Evolutionary conservation across 2,329 filamentous ascomycete genomes (phyloP).

Genomic region (Cytospora piceae): DNA sequence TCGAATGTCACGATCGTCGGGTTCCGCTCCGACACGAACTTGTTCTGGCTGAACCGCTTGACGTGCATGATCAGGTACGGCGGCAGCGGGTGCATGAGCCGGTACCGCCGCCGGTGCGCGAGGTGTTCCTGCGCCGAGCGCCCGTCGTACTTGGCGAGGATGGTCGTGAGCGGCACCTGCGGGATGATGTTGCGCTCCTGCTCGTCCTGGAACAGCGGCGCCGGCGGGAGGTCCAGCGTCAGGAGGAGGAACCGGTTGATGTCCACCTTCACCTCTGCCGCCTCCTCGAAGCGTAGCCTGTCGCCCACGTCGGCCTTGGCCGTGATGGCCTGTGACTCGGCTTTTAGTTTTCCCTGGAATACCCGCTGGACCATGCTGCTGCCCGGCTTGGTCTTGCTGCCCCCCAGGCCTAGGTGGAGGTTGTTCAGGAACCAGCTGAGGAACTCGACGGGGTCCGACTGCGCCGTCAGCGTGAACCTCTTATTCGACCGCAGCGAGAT

Average conservation of each 20-base stretch:
- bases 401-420: constrained; percentile 87
- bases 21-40: constrained; percentile 94
- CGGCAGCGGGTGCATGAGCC: constrained; percentile 86
- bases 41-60: constrained; percentile 96
- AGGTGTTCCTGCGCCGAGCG: constrained; percentile 84
- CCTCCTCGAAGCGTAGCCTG: constrained; percentile 89
- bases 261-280: constrained; percentile 77
- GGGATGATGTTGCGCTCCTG: constrained; percentile 96
- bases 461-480: constrained; percentile 85
- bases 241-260: constrained; percentile 84
- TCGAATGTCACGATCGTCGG: constrained; percentile 98
- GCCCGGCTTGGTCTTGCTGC: constrained; percentile 82
- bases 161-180: constrained; percentile 78
- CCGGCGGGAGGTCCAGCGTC: constrained; percentile 87
- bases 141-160: constrained; percentile 93
- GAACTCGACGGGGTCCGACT: constrained; percentile 96
- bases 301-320: constrained; percentile 87
- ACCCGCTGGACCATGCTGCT: constrained; percentile 88
- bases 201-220: constrained; percentile 95
- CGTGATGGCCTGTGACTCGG: constrained; percentile 92
- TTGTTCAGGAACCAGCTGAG: constrained; percentile 98
- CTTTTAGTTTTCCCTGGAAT: constrained; percentile 89
- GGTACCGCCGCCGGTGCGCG: constrained; percentile 85
- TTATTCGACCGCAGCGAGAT: constrained; percentile 89
- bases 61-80: constrained; percentile 93